Evolutionary conservation across 169 alveolate species (phyloP), one percentile per base, ranked within the genome.

Genomic region (Amoebophrya sp.): DNA sequence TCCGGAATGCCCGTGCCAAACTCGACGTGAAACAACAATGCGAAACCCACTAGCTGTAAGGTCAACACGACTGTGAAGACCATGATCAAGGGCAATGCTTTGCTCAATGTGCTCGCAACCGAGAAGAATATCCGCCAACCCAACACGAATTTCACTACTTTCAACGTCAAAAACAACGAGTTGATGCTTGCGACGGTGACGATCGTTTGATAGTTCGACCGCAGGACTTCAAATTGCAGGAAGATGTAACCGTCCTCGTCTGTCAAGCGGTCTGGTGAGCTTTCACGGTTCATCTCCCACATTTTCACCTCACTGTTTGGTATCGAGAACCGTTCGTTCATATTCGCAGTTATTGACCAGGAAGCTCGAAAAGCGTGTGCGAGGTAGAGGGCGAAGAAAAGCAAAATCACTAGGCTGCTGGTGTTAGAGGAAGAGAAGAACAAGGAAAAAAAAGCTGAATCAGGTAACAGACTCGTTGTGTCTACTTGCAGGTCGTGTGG

Each of bases 181-280:
- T 65, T 65, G 36, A 65, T 26, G 83, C 36, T 26, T 29, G 83
- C 83, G 83, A 65, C 18, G 26, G 26, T 65, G 33, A 65, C 2
- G n/a, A 65, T 65, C 26, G 83, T 65, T 29, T 18, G 10, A 36
- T 65, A 65, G 39, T 6, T 1, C 38, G 2, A 1, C 38, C 83
- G 83, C 83, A 65, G 83, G 39, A 36, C 26, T 36, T 65, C 83
- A 36, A 65, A 65, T 36, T 65, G 83, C 12, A 12, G 33, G 26
- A 65, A 65, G 36, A 65, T 26, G 83, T 65, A 65, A 29, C 38
- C 83, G 83, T 65, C 83, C 83, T 65, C 83, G 39, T 65, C 83
- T 29, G 2, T 6, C 0, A 65, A 36, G 10, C 83, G 83, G 33
- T 1, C n/a, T 0, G 18, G 39, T 6, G 33, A 1, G 83, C 36